phyloP scores from a whole-genome alignment of 176 grass and related monocot genomes.

The Musa acuminata region DNA sequence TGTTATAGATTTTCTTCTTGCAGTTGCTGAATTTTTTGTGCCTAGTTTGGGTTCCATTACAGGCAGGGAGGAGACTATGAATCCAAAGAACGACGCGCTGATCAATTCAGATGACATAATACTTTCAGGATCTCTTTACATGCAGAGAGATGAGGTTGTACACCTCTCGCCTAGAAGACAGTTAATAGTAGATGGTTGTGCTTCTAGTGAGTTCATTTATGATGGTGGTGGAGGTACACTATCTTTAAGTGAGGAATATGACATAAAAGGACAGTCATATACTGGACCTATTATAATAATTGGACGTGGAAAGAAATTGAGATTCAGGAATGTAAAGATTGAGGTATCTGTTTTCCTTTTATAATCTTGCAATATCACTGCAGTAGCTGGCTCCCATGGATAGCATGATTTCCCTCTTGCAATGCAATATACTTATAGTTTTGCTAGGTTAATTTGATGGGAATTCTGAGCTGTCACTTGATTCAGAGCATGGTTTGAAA shows the following conservation, averaged over 20 bases:
- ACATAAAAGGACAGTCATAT: slow-evolving; percentile 60
- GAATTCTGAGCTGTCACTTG: no score
- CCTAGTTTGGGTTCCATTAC: slow-evolving; percentile 85
- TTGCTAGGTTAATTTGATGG: no score
- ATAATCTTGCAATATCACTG: background rate
- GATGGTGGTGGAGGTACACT: slow-evolving; percentile 88
- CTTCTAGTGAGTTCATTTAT: slow-evolving; percentile 72
- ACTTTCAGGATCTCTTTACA: slow-evolving; percentile 54
- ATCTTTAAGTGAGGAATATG: slow-evolving; percentile 73
- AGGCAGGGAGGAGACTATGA: slow-evolving; percentile 65
- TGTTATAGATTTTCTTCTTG: slow-evolving; percentile 85
- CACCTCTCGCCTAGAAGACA: slow-evolving; percentile 81
- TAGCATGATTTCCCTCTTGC: no score
- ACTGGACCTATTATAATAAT: slow-evolving; percentile 70
- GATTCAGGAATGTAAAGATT: slow-evolving; percentile 98
- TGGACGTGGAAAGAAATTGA: slow-evolving; percentile 63
- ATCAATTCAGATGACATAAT: slow-evolving; percentile 75
- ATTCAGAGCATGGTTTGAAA: no score
- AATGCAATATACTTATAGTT: no score
- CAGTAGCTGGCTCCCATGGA: background rate
- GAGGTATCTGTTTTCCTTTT: slow-evolving; percentile 39
- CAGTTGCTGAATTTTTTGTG: slow-evolving; percentile 80
- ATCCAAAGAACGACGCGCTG: slow-evolving; percentile 85
- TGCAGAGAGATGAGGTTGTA: slow-evolving; percentile 57
- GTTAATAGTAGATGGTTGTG: slow-evolving; percentile 86